These are phyloP conservation scores for Penicillium verhagenii DNA, from an alignment of 495 filamentous ascomycete species.

Conservation along the genomic window DNA sequence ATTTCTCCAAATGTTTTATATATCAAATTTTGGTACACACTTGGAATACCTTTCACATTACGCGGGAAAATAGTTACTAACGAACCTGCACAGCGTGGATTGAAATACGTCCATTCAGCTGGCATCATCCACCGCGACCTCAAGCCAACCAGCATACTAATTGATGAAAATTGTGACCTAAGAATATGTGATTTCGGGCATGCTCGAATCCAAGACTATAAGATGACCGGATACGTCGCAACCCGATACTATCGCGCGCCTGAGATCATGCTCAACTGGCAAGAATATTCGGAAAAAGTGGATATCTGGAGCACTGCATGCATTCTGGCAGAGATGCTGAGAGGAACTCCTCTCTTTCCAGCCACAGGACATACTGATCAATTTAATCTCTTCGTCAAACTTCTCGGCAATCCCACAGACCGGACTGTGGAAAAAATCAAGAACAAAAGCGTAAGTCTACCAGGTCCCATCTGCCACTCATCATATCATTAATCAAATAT, in stretches of 20 bases:
- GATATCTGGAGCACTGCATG: slow-evolving; percentile 96
- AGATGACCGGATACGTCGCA: slow-evolving; percentile 96
- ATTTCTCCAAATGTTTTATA: slow-evolving; percentile 93
- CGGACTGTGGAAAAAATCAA: slow-evolving; percentile 11
- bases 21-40: slow-evolving; percentile 94
- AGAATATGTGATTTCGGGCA: slow-evolving; percentile 96
- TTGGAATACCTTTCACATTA: neutral
- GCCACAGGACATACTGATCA: slow-evolving; percentile 93
- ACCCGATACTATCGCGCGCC: slow-evolving; percentile 93
- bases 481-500: neutral
- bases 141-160: slow-evolving; percentile 89
- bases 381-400: slow-evolving; percentile 90
- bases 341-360: slow-evolving; percentile 89
- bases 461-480: neutral
- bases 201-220: slow-evolving; percentile 88
- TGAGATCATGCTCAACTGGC: slow-evolving; percentile 97
- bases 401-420: slow-evolving; percentile 83
- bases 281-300: slow-evolving; percentile 92
- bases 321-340: slow-evolving; percentile 95
- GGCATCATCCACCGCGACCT: slow-evolving; percentile 90
- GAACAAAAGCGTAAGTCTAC: slow-evolving; percentile 7
- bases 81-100: slow-evolving; percentile 59
- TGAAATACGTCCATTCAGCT: slow-evolving; percentile 94
- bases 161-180: slow-evolving; percentile 94
- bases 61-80: slow-evolving; percentile 35